phyloP scores from a whole-genome alignment of 108 stramenopile species.

The Cyclotella baltica region DNA sequence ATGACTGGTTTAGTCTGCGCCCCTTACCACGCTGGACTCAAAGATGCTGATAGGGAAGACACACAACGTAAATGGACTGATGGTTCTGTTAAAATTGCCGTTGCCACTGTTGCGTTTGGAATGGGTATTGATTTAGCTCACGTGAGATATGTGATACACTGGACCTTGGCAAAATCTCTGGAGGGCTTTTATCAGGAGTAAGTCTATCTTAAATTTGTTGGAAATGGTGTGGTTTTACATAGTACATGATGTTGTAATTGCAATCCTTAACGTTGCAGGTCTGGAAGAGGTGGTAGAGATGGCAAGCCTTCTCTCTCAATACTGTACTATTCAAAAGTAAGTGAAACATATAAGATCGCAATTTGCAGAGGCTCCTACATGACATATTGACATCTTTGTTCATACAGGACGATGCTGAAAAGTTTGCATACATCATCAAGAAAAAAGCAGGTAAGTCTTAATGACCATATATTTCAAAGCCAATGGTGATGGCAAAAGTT shows the following conservation, averaged over 20 bases:
- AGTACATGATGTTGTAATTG: background rate
- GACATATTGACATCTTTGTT: background rate
- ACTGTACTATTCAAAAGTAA: constrained; percentile 70
- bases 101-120: constrained; percentile 95
- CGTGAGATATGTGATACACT: constrained; percentile 92
- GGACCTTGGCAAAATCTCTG: constrained; percentile 85
- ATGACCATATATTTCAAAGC: background rate
- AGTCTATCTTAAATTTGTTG: background rate
- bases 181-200: constrained; percentile 93
- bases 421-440: constrained; percentile 68
- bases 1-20: constrained; percentile 47
- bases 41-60: constrained; percentile 62
- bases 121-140: constrained; percentile 90
- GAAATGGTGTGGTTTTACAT: background rate
- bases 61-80: constrained; percentile 70
- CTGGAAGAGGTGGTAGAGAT: constrained; percentile 89
- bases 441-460: constrained; percentile 35
- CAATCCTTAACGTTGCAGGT: background rate
- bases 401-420: constrained; percentile 67
- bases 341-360: background rate
- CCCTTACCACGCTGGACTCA: constrained; percentile 76
- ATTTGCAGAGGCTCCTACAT: background rate
- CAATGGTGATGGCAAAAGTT: background rate
- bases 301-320: constrained; percentile 78
- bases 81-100: constrained; percentile 63